Conservation (phyloP, 108 stramenopile species). For the Pseudonitzschia multistriata region DNA sequence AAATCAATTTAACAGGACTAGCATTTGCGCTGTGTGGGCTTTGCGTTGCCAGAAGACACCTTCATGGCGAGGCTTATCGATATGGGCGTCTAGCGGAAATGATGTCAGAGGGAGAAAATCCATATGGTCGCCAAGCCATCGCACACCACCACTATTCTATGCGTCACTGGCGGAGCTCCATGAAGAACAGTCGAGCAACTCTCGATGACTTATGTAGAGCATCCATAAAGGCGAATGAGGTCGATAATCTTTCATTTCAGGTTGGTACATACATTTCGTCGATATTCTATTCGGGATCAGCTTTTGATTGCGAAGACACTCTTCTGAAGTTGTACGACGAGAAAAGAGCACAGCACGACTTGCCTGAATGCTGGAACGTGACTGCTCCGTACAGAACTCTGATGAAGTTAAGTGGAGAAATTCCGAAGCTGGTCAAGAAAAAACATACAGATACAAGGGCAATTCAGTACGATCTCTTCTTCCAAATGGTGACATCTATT, state of each 20-base stretch:
- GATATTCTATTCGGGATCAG: slow-evolving; percentile 8
- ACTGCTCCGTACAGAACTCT: slow-evolving; percentile 1
- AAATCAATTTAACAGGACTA: slow-evolving; percentile 2
- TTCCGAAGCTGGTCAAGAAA: neutral
- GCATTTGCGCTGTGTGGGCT: slow-evolving; percentile 5
- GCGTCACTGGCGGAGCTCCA: slow-evolving; percentile 1
- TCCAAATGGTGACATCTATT: slow-evolving; percentile 22
- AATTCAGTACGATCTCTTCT: slow-evolving; percentile 22
- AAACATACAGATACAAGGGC: slow-evolving; percentile 7
- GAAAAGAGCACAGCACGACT: neutral
- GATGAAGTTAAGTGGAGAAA: slow-evolving; percentile 16
- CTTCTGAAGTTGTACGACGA: slow-evolving; percentile 13
- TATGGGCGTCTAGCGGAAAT: slow-evolving; percentile 15
- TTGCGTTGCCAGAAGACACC: slow-evolving; percentile 1
- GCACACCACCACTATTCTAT: slow-evolving; percentile 2
- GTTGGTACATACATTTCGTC: slow-evolving; percentile 23
- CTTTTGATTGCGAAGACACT: slow-evolving; percentile 4
- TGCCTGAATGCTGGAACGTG: slow-evolving; percentile 11
- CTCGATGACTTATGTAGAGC: neutral
- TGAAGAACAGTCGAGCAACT: neutral
- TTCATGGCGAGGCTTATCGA: slow-evolving; percentile 17
- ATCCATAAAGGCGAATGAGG: neutral
- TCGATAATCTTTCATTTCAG: slow-evolving; percentile 17
- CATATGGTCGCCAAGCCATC: slow-evolving; percentile 14
- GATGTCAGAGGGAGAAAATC: slow-evolving; percentile 10